phyloP scores from a whole-genome alignment of 192 early-diverging fungal genomes.

The Entomortierella beljakovae region DNA sequence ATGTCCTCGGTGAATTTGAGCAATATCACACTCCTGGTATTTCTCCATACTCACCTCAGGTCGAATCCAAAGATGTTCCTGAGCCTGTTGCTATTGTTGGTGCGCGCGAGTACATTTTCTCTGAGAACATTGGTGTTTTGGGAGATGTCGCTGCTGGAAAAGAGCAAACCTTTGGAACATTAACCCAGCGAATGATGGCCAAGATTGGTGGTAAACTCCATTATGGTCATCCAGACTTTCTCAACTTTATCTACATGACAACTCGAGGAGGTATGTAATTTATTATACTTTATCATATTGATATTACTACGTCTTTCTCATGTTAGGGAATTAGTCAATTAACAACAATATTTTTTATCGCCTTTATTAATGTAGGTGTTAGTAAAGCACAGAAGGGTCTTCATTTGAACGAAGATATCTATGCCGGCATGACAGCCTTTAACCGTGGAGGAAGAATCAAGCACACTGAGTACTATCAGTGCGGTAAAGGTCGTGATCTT shows the following conservation, averaged over 20 bases:
- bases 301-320: not conserved
- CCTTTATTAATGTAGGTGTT: constrained; percentile 61
- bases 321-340: not conserved
- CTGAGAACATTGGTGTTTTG: constrained; percentile 84
- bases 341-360: not conserved
- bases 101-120: constrained; percentile 88
- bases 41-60: constrained; percentile 77
- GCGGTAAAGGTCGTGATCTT: constrained; percentile 91
- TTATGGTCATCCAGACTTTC: constrained; percentile 92
- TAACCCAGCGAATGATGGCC: constrained; percentile 88
- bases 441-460: constrained; percentile 87
- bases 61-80: constrained; percentile 58
- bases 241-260: constrained; percentile 90
- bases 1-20: constrained; percentile 89
- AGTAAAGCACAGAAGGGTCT: constrained; percentile 91
- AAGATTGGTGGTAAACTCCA: constrained; percentile 86
- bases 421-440: constrained; percentile 91
- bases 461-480: constrained; percentile 93
- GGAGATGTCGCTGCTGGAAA: constrained; percentile 93
- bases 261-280: constrained; percentile 76
- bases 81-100: constrained; percentile 90
- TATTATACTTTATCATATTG: not conserved
- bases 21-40: constrained; percentile 71
- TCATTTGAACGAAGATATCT: constrained; percentile 94
- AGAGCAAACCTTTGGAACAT: constrained; percentile 87